A percentile compares a stretch with the other conserved stretches of the same genome.
Conservation (phyloP, 1,284 basidiomycete species). For the Sporisorium graminicola region DNA sequence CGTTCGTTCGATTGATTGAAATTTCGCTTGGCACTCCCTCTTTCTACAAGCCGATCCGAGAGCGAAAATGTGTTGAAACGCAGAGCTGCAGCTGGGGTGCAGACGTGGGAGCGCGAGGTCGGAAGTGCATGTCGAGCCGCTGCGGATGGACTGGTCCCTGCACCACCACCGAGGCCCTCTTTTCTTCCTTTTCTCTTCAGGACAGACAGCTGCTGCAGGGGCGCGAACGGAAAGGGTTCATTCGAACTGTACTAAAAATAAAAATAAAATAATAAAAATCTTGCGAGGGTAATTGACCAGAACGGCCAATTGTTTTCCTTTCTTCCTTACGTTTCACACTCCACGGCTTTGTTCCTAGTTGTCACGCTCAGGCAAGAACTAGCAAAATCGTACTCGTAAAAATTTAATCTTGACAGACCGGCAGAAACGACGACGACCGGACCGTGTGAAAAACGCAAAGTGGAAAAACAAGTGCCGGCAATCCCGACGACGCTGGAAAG, state of each 20-base stretch:
- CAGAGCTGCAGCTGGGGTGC: constrained; percentile 1
- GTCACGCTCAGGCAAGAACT: not conserved
- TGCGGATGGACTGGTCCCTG: not conserved
- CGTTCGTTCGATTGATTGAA: not conserved
- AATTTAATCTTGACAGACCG: not conserved
- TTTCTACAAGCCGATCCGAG: too few species aligned
- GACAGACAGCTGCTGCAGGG: too few species aligned
- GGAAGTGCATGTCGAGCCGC: constrained; percentile 3
- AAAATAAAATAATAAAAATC: too few species aligned
- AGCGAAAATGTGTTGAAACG: constrained; percentile 1
- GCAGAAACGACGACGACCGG: too few species aligned
- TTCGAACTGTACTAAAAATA: not conserved
- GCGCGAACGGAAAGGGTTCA: not conserved
- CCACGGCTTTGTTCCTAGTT: too few species aligned
- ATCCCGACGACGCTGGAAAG: too few species aligned
- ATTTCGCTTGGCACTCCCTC: constrained; percentile 1
- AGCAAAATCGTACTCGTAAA: too few species aligned
- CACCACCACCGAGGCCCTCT: not conserved
- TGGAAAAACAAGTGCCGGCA: not conserved
- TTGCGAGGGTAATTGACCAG: too few species aligned
- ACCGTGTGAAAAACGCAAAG: not conserved
- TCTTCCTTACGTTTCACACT: too few species aligned
- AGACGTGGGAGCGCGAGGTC: not conserved
- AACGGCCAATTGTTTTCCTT: too few species aligned
- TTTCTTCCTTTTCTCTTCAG: not conserved